Evolutionary conservation across 2,329 filamentous ascomycete species (phyloP), one percentile per base, ranked within the genome.

Genomic region (Penicillium sp.): DNA sequence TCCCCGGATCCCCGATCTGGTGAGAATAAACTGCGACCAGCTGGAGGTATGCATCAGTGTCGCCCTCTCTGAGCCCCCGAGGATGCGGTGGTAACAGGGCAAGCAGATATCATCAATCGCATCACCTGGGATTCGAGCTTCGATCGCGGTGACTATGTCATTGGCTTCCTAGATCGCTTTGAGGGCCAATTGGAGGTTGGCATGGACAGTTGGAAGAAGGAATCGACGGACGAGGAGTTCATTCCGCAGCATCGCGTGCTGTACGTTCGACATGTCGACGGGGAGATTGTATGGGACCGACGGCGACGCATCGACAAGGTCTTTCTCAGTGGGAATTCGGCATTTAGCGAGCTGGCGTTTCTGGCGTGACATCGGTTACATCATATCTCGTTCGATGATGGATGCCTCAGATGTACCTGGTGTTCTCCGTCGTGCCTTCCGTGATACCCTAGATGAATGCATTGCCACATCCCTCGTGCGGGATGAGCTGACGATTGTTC

Each of bases 111-210:
- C 7, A 62, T 76, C 10, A 72, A 68, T 34, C 70, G 73, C 2
- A 62, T 78, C 4, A 69, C 68, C 10, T 76, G 74, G 73, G 75
- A 78, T 48, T 53, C 67, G 2, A 63, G 57, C 3, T 68, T 74
- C 13, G 63, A 71, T 34, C 62, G 62, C 4, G 53, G 55, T 4
- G 62, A 75, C 34, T 78, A 72, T 50, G 60, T 76, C 9, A 70
- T 79, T 19, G 76, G 74, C 3, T 79, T 78, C 43, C 60, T 73
- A 15, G 76, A 80, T 51, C 67, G 75, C 7, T 79, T 79, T 39
- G 51, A 70, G 8, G 74, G 73, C 1, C 63, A 70, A 14, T 63
- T 70, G 40, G 76, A 78, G 57, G 68, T 69, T 8, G 51, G 60
- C 7, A 57, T 77, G 3, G 64, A 68, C 31, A 64, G 61, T n/a